Percentiles rank a stretch among this genome's conserved stretches.
Evolutionary conservation across 148 eudicot species (phyloP).

Genomic region (Nepenthes gracilis): DNA sequence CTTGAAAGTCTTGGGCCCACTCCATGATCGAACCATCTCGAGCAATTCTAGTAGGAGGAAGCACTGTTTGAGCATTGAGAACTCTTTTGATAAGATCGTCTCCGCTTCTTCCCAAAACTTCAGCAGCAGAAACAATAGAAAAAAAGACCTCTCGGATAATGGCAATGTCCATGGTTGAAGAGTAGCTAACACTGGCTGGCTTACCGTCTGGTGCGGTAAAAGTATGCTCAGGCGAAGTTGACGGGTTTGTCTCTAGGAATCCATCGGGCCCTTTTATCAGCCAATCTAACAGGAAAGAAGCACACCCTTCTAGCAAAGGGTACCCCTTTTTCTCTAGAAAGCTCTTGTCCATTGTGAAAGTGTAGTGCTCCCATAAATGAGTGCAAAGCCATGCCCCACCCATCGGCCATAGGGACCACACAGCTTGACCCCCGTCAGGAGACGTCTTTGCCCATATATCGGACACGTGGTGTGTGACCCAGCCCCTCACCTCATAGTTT

Average conservation of each 20-base stretch:
- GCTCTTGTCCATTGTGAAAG: slow-evolving; percentile 65
- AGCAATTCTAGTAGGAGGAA: slow-evolving; percentile 46
- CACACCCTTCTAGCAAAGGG: slow-evolving; percentile 64
- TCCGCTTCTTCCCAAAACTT: slow-evolving; percentile 51
- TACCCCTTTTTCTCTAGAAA: slow-evolving; percentile 56
- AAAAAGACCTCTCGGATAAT: slow-evolving; percentile 66
- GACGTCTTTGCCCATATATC: slow-evolving; percentile 94
- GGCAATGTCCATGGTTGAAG: slow-evolving; percentile 81
- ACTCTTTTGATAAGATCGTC: slow-evolving; percentile 50
- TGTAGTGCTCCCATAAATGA: slow-evolving; percentile 89
- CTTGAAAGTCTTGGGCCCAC: slow-evolving; percentile 74
- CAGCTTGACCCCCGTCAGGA: slow-evolving; percentile 54
- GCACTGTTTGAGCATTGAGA: slow-evolving; percentile 44
- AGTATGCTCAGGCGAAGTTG: slow-evolving; percentile 82
- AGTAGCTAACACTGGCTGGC: slow-evolving; percentile 78
- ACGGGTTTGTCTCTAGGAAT: slow-evolving; percentile 72
- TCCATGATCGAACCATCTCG: slow-evolving; percentile 75
- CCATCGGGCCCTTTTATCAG: slow-evolving; percentile 54
- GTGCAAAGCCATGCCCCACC: slow-evolving; percentile 96
- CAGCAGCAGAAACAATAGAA: slow-evolving; percentile 51
- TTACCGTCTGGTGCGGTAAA: slow-evolving; percentile 68
- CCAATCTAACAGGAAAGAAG: slow-evolving; percentile 77
- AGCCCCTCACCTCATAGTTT: slow-evolving; percentile 75
- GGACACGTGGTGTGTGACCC: slow-evolving; percentile 78
- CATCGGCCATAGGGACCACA: slow-evolving; percentile 95